These are phyloP conservation scores for Suillus cothurnatus DNA, from an alignment of 768 basidiomycete genomes.

Conservation along the genomic window DNA sequence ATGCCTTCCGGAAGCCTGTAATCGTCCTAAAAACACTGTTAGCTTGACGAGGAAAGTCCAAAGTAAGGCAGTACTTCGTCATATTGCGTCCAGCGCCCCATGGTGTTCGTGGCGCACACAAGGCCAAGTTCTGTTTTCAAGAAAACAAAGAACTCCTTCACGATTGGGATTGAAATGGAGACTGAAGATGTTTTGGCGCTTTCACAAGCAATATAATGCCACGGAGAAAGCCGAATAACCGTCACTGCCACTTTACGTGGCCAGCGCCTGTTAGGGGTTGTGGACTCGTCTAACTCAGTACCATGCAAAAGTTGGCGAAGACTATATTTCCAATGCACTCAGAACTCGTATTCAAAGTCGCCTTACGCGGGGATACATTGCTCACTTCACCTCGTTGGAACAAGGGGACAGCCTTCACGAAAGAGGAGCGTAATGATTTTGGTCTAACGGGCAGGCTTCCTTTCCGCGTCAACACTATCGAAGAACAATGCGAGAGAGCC, in stretches of 20 bases:
- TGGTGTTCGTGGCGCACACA: slow-evolving; percentile 14
- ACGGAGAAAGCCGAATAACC: slow-evolving; percentile 25
- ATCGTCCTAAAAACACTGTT: slow-evolving; percentile 40
- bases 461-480: slow-evolving; percentile 59
- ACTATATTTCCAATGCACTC: slow-evolving; percentile 10
- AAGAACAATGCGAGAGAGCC: slow-evolving; percentile 76
- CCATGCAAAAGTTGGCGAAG: slow-evolving; percentile 8
- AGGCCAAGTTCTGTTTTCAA: slow-evolving; percentile 19
- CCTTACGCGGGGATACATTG: slow-evolving; percentile 62
- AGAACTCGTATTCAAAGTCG: slow-evolving; percentile 37
- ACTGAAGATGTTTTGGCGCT: not conserved
- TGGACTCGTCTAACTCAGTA: not conserved
- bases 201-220: not conserved
- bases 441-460: slow-evolving; percentile 58
- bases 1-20: slow-evolving; percentile 55
- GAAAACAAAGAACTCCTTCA: slow-evolving; percentile 2
- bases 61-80: slow-evolving; percentile 26
- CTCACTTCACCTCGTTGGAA: slow-evolving; percentile 70
- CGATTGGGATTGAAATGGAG: not conserved
- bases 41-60: not conserved
- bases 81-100: slow-evolving; percentile 43
- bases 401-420: slow-evolving; percentile 80
- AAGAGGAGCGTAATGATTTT: slow-evolving; percentile 67
- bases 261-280: not conserved
- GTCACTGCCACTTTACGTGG: not conserved